Base-by-base conservation (phyloP, 2,329 filamentous ascomycete genomes). In the Metarhizium robertsii region DNA sequence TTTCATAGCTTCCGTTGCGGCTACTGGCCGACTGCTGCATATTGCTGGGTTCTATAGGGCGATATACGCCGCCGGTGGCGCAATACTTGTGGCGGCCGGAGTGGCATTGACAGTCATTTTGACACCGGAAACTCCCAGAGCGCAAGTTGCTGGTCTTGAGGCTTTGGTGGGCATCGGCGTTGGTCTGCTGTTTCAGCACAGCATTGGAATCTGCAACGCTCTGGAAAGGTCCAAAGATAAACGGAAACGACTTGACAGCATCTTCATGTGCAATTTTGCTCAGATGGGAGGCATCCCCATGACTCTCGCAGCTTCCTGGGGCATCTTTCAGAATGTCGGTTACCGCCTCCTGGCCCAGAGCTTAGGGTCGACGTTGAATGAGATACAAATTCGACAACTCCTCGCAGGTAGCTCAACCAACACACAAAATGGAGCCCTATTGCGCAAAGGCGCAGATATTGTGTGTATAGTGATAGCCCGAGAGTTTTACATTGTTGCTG, bases 11-110 rank as follows among this genome's bases (percentile, higher is more conserved):
- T 64, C 65, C 40, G 64, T 69, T 38, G 63, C 75, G 42, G 30
- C 70, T 10, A 66, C 69, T 34, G 75, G 75, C 7, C 63, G 60
- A 6, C 50, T 73, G 2, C 66, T 79, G 43, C 67, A 66, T 58
- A 50, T 70, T 14, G 16, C 34, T 6, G 34, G 34, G 34, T 38
- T 38, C 6, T 38, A 38, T 13, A 38, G 34, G 34, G 34, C 34
- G 13, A 38, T 38, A 38, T 38, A 38, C 13, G 34, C 34, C 13
- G 13, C 62, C 1, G 68, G 64, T 1, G 66, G 64, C 3, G 59
- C 57, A 14, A 36, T 69, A 16, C 59, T 64, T 8, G 43, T 68
- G 20, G 58, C 63, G 2, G 66, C 64, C 1, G 64, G 64, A 4
- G 5, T 14, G 40, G 55, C 65, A 18, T 60, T 67, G 53, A 57